These are phyloP conservation scores for Diaporthe eres DNA, from an alignment of 2,329 filamentous ascomycete genomes.

Conservation along the genomic window DNA sequence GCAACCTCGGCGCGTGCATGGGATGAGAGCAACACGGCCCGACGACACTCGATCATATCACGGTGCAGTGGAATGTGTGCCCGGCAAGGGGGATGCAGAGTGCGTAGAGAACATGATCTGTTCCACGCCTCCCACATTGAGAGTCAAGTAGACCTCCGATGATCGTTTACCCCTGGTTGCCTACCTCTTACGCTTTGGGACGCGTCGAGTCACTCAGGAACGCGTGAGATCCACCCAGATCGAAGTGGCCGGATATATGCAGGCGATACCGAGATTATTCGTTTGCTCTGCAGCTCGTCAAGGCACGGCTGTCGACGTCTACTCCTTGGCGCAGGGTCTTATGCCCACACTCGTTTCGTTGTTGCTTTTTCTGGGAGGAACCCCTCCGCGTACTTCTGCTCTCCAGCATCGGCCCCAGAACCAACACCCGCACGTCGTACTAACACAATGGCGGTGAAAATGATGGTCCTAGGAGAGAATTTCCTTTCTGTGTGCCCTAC, in stretches of 20 bases:
- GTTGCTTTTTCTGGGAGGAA: slow-evolving; percentile 26
- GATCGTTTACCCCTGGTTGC: background rate
- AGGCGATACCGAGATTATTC: background rate
- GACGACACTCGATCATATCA: background rate
- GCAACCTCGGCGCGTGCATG: background rate
- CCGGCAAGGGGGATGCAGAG: slow-evolving; percentile 2
- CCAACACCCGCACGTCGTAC: background rate
- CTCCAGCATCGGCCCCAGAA: background rate
- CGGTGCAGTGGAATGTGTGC: background rate
- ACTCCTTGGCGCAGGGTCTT: background rate
- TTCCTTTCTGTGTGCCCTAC: background rate
- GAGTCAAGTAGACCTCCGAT: background rate
- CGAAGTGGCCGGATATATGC: background rate
- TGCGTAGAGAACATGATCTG: background rate
- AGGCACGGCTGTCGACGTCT: background rate
- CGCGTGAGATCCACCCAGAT: background rate
- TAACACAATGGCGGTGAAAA: slow-evolving; percentile 16
- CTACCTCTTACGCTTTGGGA: background rate
- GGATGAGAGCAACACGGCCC: background rate
- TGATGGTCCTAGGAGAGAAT: background rate
- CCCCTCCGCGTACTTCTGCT: slow-evolving; percentile 8
- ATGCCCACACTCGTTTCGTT: background rate
- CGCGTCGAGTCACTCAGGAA: background rate
- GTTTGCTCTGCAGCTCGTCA: slow-evolving; percentile 29
- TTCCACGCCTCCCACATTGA: background rate